A percentile compares a stretch with the other conserved stretches of the same genome.
Evolutionary conservation across 176 grass and related monocot species (phyloP).

Genomic region (Oryza rufipogon): DNA sequence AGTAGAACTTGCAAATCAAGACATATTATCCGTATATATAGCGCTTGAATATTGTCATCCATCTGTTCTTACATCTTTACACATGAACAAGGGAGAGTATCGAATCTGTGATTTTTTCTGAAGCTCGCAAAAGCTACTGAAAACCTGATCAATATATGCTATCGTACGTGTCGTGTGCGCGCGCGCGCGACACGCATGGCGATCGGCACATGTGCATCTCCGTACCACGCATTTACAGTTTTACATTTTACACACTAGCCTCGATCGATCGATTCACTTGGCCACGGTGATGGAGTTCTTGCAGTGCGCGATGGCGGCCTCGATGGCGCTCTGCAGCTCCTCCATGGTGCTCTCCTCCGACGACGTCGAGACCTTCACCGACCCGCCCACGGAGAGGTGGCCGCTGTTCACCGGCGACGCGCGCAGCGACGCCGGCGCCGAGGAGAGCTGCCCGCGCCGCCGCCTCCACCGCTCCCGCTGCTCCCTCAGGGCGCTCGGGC

Average conservation of each 20-base stretch:
- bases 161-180: no score
- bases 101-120: not conserved
- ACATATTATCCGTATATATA: not conserved
- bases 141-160: not conserved
- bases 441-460: slow-evolving; percentile 48
- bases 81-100: not conserved
- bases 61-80: slow-evolving; percentile 18
- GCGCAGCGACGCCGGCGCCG: slow-evolving; percentile 84
- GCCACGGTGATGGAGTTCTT: slow-evolving; percentile 72
- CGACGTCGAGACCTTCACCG: slow-evolving; percentile 70
- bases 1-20: not conserved
- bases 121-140: not conserved
- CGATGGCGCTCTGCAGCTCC: slow-evolving; percentile 89
- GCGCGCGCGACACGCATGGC: not conserved
- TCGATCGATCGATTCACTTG: slow-evolving; percentile 20
- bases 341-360: slow-evolving; percentile 96
- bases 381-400: slow-evolving; percentile 67
- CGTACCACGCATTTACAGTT: not conserved
- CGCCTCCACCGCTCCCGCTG: slow-evolving; percentile 38
- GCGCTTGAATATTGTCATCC: not conserved
- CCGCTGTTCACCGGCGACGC: slow-evolving; percentile 85
- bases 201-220: not conserved
- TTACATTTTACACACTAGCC: slow-evolving; percentile 42
- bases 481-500: slow-evolving; percentile 23
- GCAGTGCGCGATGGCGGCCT: slow-evolving; percentile 97